These are phyloP conservation scores for Aspergillus sp. DNA, from an alignment of 2,329 filamentous ascomycete species.

Conservation along the genomic window DNA sequence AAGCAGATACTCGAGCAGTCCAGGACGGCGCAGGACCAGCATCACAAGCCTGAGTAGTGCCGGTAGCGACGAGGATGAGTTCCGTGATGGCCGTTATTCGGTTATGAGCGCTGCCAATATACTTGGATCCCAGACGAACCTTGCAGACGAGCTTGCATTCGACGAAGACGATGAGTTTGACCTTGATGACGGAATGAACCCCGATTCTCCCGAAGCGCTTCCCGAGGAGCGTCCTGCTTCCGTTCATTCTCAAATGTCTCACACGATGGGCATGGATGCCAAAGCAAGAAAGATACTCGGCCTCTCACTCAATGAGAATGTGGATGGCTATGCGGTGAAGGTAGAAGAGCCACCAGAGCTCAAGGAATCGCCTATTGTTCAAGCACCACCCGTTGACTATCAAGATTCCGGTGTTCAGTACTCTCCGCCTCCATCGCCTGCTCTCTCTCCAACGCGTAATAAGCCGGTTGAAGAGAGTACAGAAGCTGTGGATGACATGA, in stretches of 20 bases:
- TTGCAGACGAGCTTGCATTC: conserved; percentile 89
- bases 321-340: conserved; percentile 25
- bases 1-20: conserved; percentile 72
- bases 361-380: conserved; percentile 54
- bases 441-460: conserved; percentile 20
- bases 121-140: conserved; percentile 60
- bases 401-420: conserved; percentile 77
- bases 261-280: conserved; percentile 33
- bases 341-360: conserved; percentile 21
- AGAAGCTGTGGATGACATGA: neutral
- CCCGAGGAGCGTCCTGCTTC: conserved; percentile 46
- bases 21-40: conserved; percentile 59
- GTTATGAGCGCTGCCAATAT: conserved; percentile 59
- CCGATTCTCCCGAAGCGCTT: conserved; percentile 47
- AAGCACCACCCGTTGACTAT: conserved; percentile 54
- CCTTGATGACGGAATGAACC: conserved; percentile 70
- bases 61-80: conserved; percentile 44
- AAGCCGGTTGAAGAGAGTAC: neutral
- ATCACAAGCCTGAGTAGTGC: conserved; percentile 49
- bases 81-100: conserved; percentile 68
- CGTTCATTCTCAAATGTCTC: conserved; percentile 38
- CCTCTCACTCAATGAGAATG: conserved; percentile 35
- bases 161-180: conserved; percentile 69
- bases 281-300: conserved; percentile 49
- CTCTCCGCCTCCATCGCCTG: conserved; percentile 76